These are phyloP conservation scores for Aspergillus uvarum DNA, from an alignment of 2,329 filamentous ascomycete genomes.

Conservation along the genomic window DNA sequence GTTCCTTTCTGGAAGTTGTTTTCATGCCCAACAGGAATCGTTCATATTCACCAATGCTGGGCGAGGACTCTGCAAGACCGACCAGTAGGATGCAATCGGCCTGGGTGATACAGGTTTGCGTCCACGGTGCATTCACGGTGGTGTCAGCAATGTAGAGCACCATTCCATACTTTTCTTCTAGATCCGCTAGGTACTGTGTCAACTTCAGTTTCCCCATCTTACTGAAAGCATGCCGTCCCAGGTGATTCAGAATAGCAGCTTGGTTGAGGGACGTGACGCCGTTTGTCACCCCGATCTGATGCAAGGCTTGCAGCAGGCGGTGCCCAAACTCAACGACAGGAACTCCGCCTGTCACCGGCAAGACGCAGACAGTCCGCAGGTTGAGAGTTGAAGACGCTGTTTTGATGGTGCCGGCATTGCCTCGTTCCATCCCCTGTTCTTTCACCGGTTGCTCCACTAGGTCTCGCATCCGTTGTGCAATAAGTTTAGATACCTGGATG, in stretches of 20 bases:
- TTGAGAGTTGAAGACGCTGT: constrained; percentile 81
- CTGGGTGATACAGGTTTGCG: constrained; percentile 94
- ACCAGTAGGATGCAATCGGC: constrained; percentile 95
- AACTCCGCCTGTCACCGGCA: constrained; percentile 87
- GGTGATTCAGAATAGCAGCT: constrained; percentile 87
- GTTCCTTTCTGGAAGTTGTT: constrained; percentile 88
- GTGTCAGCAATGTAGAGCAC: constrained; percentile 96
- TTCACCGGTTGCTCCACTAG: constrained; percentile 78
- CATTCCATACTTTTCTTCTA: constrained; percentile 95
- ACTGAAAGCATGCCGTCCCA: constrained; percentile 94
- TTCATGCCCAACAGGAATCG: constrained; percentile 95
- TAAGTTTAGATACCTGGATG: constrained; percentile 98
- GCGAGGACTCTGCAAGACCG: constrained; percentile 83
- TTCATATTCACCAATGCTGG: constrained; percentile 92
- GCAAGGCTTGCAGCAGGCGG: constrained; percentile 79
- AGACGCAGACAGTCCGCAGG: constrained; percentile 83
- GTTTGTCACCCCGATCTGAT: constrained; percentile 84
- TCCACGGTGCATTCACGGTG: constrained; percentile 96
- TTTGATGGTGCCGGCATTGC: constrained; percentile 52
- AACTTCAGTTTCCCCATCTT: constrained; percentile 96
- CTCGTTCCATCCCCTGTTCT: constrained; percentile 63
- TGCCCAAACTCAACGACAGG: constrained; percentile 95
- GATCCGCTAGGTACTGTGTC: constrained; percentile 90
- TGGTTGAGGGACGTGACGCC: constrained; percentile 92
- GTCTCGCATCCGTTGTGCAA: constrained; percentile 89